Evolutionary conservation across 2,329 filamentous ascomycete species (phyloP).

Genomic region (Volutella citrinella): DNA sequence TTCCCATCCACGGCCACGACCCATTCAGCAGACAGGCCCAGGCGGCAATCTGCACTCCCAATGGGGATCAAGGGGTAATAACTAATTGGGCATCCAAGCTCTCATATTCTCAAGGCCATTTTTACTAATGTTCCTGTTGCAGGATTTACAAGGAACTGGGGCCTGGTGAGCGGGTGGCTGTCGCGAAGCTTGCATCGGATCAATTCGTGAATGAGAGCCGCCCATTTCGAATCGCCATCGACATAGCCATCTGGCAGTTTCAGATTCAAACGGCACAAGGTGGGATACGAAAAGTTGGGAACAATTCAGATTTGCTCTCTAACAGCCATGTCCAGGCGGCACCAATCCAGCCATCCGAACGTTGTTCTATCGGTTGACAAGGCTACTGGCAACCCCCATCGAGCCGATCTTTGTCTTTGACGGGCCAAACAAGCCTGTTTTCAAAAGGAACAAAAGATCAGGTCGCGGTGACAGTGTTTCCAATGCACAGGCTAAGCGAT

Average conservation of each 20-base stretch:
- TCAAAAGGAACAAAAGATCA: constrained; percentile 83
- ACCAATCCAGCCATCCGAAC: constrained; percentile 87
- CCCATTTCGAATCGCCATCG: constrained; percentile 83
- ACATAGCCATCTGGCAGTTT: constrained; percentile 97
- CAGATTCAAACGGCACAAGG: constrained; percentile 82
- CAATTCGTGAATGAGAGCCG: constrained; percentile 67
- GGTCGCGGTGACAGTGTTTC: constrained; percentile 64
- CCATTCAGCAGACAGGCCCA: constrained; percentile 7
- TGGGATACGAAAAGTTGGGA: too few relatives aligned
- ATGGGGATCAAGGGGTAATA: constrained; percentile 71
- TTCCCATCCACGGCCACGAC: constrained; percentile 16
- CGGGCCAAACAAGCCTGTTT: constrained; percentile 76
- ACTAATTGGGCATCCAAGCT: too few relatives aligned
- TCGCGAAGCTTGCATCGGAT: constrained; percentile 78
- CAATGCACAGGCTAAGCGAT: constrained; percentile 74
- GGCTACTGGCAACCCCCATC: constrained; percentile 72
- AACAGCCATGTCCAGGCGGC: constrained; percentile 65
- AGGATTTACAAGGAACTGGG: constrained; percentile 93
- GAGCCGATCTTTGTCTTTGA: constrained; percentile 90
- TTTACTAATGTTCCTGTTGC: constrained; percentile 1
- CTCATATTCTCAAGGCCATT: too few relatives aligned
- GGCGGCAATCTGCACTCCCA: constrained; percentile 10
- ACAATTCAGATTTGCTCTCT: too few relatives aligned
- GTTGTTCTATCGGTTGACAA: constrained; percentile 85
- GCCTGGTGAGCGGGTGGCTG: constrained; percentile 70